These are phyloP conservation scores for Phytopythium boreale DNA, from an alignment of 352 stramenopile genomes.

Conservation along the genomic window DNA sequence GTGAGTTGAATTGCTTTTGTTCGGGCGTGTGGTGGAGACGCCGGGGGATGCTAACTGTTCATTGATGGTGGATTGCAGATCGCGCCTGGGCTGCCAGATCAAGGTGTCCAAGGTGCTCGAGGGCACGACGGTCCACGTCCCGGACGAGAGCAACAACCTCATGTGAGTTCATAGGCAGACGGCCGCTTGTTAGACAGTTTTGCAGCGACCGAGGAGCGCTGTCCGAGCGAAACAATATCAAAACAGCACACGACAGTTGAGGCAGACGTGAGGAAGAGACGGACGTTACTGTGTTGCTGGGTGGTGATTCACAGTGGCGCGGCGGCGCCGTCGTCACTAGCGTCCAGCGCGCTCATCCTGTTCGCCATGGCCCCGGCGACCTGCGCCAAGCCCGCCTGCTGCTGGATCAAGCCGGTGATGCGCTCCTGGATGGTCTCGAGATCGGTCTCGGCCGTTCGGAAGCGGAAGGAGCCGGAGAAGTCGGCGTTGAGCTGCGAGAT, in stretches of 20 bases:
- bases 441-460: slow-evolving; percentile 57
- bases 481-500: slow-evolving; percentile 89
- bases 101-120: slow-evolving; percentile 86
- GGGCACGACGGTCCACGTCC: slow-evolving; percentile 82
- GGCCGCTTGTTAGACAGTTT: slow-evolving; percentile 4
- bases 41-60: background rate
- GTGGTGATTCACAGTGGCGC: background rate
- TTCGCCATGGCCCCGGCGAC: slow-evolving; percentile 46
- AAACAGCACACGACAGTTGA: background rate
- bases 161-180: slow-evolving; percentile 41
- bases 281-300: background rate
- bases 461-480: slow-evolving; percentile 73
- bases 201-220: background rate
- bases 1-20: slow-evolving; percentile 35
- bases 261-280: background rate
- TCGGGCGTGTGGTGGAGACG: background rate
- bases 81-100: slow-evolving; percentile 90
- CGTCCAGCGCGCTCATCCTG: slow-evolving; percentile 15
- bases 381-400: slow-evolving; percentile 43
- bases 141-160: slow-evolving; percentile 88
- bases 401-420: slow-evolving; percentile 52
- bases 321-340: background rate
- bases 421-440: slow-evolving; percentile 75
- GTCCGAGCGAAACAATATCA: background rate
- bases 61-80: slow-evolving; percentile 18